Percentiles rank a stretch among this genome's conserved stretches.
These are phyloP conservation scores for Globomyces sp. DNA, from an alignment of 371 early-diverging fungal genomes.

Conservation along the genomic window DNA sequence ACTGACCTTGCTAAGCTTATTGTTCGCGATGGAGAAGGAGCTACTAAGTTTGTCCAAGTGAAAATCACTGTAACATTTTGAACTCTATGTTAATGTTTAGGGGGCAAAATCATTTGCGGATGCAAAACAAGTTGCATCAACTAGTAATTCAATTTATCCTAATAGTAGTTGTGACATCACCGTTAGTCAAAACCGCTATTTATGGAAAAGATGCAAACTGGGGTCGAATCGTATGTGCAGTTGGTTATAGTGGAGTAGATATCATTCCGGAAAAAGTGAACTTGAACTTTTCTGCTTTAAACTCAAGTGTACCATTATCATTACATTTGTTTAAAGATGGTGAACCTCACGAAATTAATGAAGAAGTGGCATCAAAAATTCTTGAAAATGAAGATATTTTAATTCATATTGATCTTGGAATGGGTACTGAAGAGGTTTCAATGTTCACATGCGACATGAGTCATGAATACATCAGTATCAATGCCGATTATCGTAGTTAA, in stretches of 20 bases:
- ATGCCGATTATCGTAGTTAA: slow-evolving; percentile 54
- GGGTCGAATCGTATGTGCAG: slow-evolving; percentile 88
- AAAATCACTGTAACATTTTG: slow-evolving; percentile 60
- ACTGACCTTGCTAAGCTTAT: slow-evolving; percentile 82
- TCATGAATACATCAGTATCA: slow-evolving; percentile 91
- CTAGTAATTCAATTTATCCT: slow-evolving; percentile 35
- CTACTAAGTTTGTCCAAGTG: slow-evolving; percentile 94
- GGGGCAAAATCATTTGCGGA: slow-evolving; percentile 69
- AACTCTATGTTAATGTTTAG: slow-evolving; percentile 35
- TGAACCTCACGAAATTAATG: slow-evolving; percentile 64
- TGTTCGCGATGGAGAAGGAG: slow-evolving; percentile 94
- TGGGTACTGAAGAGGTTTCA: slow-evolving; percentile 70
- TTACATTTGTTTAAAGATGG: slow-evolving; percentile 76
- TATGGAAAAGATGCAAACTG: slow-evolving; percentile 97
- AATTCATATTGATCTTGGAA: slow-evolving; percentile 74
- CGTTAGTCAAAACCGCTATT: slow-evolving; percentile 92
- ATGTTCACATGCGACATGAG: slow-evolving; percentile 95
- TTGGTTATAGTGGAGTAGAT: slow-evolving; percentile 73
- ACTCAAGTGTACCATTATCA: slow-evolving; percentile 23
- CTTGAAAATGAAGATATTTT: slow-evolving; percentile 79
- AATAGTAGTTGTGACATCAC: slow-evolving; percentile 68
- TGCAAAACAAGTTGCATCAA: slow-evolving; percentile 79
- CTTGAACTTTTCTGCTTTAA: slow-evolving; percentile 64
- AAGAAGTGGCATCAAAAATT: slow-evolving; percentile 74
- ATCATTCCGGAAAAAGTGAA: slow-evolving; percentile 73